These are phyloP conservation scores for Coemansia interrupta DNA, from an alignment of 192 early-diverging fungal species.

Conservation along the genomic window DNA sequence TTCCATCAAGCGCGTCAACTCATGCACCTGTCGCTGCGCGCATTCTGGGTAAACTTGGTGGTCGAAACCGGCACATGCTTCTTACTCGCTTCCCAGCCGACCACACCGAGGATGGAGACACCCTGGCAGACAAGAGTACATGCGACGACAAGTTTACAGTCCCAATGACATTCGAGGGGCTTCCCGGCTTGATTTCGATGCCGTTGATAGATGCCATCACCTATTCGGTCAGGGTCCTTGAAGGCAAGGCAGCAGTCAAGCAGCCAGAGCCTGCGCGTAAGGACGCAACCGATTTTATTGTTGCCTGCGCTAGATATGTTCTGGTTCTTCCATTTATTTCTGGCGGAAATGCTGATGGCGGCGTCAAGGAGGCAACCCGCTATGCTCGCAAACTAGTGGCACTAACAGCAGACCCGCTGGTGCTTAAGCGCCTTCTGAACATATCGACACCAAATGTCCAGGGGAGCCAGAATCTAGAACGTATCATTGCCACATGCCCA, in stretches of 20 bases:
- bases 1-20: conserved; percentile 75
- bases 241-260: conserved; percentile 13
- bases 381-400: conserved; percentile 16
- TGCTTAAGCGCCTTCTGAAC: conserved; percentile 36
- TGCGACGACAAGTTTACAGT: conserved; percentile 12
- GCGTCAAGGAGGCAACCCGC: neutral
- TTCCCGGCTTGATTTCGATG: conserved; percentile 32
- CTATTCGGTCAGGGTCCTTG: conserved; percentile 32
- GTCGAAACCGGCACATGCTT: conserved; percentile 86
- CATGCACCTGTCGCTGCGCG: conserved; percentile 84
- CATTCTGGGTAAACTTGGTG: conserved; percentile 98
- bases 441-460: conserved; percentile 38
- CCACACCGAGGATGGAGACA: neutral
- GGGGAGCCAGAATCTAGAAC: conserved; percentile 41
- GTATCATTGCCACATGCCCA: conserved; percentile 14
- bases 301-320: conserved; percentile 34
- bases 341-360: conserved; percentile 1
- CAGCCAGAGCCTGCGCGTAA: conserved; percentile 26
- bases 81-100: conserved; percentile 41
- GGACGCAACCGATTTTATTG: conserved; percentile 38
- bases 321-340: conserved; percentile 22
- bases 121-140: neutral
- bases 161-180: conserved; percentile 36
- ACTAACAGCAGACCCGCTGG: conserved; percentile 19
- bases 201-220: conserved; percentile 32